Percentiles rank a stretch among this genome's conserved stretches.
Evolutionary conservation across 2,329 filamentous ascomycete species (phyloP).

Genomic region (Aureobasidium pullulans): DNA sequence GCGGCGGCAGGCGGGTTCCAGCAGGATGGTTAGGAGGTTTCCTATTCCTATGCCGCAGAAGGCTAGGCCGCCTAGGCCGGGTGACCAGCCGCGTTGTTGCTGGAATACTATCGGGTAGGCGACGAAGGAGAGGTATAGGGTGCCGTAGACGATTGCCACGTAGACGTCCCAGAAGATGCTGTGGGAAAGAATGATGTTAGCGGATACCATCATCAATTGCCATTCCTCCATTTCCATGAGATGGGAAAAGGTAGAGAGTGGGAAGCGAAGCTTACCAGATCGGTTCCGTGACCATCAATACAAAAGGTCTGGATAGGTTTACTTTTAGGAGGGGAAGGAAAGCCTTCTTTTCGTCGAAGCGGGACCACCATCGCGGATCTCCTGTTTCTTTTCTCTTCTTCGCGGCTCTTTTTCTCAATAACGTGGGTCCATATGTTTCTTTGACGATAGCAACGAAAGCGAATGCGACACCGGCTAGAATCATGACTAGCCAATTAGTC

Average conservation of each 20-base stretch:
- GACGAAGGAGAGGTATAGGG: slow-evolving; percentile 84
- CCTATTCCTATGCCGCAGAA: slow-evolving; percentile 67
- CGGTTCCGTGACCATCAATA: slow-evolving; percentile 71
- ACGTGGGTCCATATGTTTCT: slow-evolving; percentile 69
- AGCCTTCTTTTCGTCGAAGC: slow-evolving; percentile 65
- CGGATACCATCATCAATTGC: background rate
- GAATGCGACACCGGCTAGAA: slow-evolving; percentile 58
- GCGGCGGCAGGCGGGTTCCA: slow-evolving; percentile 62
- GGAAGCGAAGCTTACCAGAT: slow-evolving; percentile 55
- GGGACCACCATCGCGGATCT: slow-evolving; percentile 68
- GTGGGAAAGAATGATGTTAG: background rate
- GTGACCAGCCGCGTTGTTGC: slow-evolving; percentile 66
- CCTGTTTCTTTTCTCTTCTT: slow-evolving; percentile 59
- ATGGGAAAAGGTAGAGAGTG: background rate
- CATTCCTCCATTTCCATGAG: no score
- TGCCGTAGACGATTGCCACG: slow-evolving; percentile 71
- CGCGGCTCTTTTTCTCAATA: slow-evolving; percentile 61
- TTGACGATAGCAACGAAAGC: slow-evolving; percentile 52
- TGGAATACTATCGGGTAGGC: slow-evolving; percentile 82
- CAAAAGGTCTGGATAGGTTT: slow-evolving; percentile 70
- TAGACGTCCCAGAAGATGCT: slow-evolving; percentile 69
- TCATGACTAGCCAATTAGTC: slow-evolving; percentile 50
- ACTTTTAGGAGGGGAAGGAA: slow-evolving; percentile 62
- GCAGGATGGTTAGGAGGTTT: slow-evolving; percentile 42
- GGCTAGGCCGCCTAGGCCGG: slow-evolving; percentile 65